These are phyloP conservation scores for Stylosanthes scabra DNA, from an alignment of 331 rosid species.

Conservation along the genomic window DNA sequence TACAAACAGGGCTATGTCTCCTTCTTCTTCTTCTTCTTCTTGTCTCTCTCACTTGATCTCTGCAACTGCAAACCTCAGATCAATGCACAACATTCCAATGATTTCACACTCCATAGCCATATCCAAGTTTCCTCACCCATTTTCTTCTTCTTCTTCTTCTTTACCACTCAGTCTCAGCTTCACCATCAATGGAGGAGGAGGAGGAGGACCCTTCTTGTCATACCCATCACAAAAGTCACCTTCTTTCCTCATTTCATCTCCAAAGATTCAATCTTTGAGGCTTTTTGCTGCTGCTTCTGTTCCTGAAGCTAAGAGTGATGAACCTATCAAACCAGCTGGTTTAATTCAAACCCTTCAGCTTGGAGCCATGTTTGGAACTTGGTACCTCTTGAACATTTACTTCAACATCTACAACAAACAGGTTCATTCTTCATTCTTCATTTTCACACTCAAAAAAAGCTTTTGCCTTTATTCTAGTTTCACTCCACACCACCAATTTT, in stretches of 20 bases:
- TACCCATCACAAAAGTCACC: slow-evolving; percentile 38
- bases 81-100: slow-evolving; percentile 16
- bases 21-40: neutral
- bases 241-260: slow-evolving; percentile 34
- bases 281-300: slow-evolving; percentile 51
- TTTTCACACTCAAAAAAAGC: neutral
- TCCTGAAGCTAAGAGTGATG: slow-evolving; percentile 47
- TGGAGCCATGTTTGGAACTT: slow-evolving; percentile 73
- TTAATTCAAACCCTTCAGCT: slow-evolving; percentile 55
- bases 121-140: slow-evolving; percentile 10
- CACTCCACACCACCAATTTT: neutral
- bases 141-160: slow-evolving; percentile 19
- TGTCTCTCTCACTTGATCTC: slow-evolving; percentile 19
- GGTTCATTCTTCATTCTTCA: slow-evolving; percentile 47
- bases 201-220: neutral
- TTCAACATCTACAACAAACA: slow-evolving; percentile 88
- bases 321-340: slow-evolving; percentile 35
- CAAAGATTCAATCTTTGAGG: slow-evolving; percentile 41
- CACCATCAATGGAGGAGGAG: slow-evolving; percentile 28
- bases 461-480: neutral
- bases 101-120: slow-evolving; percentile 7
- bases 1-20: slow-evolving; percentile 12
- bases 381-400: slow-evolving; percentile 86
- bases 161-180: neutral
- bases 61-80: slow-evolving; percentile 28